phyloP scores from a whole-genome alignment of 768 basidiomycete species.

The Phlebiopsis flavidoalba region DNA sequence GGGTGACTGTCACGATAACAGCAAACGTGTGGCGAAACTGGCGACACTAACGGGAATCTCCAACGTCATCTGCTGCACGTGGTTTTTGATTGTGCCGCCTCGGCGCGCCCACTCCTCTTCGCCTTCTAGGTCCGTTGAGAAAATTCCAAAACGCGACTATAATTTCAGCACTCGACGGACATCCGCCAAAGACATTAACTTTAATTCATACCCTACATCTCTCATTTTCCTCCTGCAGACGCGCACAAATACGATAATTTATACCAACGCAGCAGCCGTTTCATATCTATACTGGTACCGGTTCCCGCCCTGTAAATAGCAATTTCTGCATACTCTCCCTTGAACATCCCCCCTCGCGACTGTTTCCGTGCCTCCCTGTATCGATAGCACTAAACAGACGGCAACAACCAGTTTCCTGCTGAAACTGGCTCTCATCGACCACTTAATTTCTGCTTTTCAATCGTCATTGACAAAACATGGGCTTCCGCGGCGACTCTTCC shows the following conservation, averaged over 20 bases:
- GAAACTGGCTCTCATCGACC: not conserved
- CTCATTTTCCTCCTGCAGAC: not conserved
- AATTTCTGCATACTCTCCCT: not conserved
- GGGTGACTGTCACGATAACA: not conserved
- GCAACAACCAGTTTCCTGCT: not conserved
- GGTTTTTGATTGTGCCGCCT: not conserved
- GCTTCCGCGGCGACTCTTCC: conserved; percentile 44
- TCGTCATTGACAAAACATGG: conserved; percentile 4
- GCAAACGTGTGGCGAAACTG: not conserved
- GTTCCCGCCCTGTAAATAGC: not conserved
- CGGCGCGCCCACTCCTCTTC: conserved; percentile 9
- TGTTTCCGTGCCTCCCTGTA: not conserved
- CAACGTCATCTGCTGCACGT: conserved; percentile 8
- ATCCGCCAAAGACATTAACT: not conserved
- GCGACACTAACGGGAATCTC: not conserved
- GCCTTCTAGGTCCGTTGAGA: conserved; percentile 8
- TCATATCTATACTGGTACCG: conserved; percentile 2
- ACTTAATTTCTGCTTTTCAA: not conserved
- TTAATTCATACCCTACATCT: conserved; percentile 5
- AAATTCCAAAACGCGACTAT: conserved; percentile 5
- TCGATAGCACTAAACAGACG: conserved; percentile 12
- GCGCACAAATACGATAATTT: not conserved
- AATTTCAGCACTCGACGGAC: conserved; percentile 6
- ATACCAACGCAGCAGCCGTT: not conserved
- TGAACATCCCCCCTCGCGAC: not conserved